Evolutionary conservation across 495 filamentous ascomycete species (phyloP).

Genomic region (Saxophila tyrrhenica): DNA sequence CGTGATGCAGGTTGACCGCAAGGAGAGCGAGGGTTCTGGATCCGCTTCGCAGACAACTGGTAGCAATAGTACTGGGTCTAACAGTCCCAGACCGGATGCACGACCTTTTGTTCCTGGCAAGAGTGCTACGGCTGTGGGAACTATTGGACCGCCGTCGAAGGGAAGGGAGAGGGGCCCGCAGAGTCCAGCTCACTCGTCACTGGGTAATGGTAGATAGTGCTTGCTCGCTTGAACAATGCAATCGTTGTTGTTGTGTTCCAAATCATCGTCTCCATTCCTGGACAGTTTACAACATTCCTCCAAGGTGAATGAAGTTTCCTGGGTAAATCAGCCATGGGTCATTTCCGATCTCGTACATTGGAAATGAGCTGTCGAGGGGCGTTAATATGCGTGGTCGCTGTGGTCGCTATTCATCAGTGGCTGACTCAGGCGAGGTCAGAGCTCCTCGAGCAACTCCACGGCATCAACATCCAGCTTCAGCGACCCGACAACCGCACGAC

Average conservation of each 20-base stretch:
- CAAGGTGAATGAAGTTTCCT: too few species aligned
- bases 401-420: too few species aligned
- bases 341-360: too few species aligned
- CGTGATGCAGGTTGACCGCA: slow-evolving; percentile 1
- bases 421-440: too few species aligned
- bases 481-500: background rate
- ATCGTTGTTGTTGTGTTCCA: slow-evolving; percentile 27
- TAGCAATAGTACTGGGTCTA: slow-evolving; percentile 18
- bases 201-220: slow-evolving; percentile 17
- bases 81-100: slow-evolving; percentile 15
- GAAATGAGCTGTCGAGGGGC: too few species aligned
- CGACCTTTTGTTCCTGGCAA: slow-evolving; percentile 9
- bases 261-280: background rate
- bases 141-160: slow-evolving; percentile 17
- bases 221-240: slow-evolving; percentile 25
- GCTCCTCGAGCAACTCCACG: too few species aligned
- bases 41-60: slow-evolving; percentile 13
- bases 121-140: background rate
- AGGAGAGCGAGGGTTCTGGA: slow-evolving; percentile 15
- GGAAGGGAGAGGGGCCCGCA: slow-evolving; percentile 4
- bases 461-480: background rate
- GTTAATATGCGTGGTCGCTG: too few species aligned
- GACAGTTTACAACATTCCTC: too few species aligned
- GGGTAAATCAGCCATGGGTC: too few species aligned
- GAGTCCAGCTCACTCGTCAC: slow-evolving; percentile 4